Base-by-base conservation (phyloP, 768 basidiomycete species). In the Tricholomella constricta region DNA sequence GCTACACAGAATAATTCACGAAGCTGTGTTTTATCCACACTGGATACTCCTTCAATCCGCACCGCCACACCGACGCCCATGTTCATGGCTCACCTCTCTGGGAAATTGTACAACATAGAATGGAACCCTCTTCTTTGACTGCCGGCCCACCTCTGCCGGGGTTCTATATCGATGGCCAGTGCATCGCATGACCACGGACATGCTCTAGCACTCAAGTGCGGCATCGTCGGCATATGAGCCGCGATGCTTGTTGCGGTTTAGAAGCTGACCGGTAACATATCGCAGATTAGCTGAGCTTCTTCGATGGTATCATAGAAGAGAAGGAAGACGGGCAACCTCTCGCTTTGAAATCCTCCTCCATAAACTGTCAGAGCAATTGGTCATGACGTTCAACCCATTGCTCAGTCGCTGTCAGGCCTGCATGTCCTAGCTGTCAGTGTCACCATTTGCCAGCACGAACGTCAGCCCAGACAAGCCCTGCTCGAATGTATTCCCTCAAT, bases 181-280 rank as follows among this genome's bases (percentile, higher is more conserved):
- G 26, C 25, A 12, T 44, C 43, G 3, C 26, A 44, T 44, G 25
- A 27, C 41, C 43, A 44, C 26, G 43, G 26, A 27, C 29, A 29
- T 31, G 7, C 6, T 9, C 15, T 8, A 6, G 17, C 26, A 19
- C 25, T 19, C 43, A 19, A 27, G 17, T 26, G 29, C 25, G 43
- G 43, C 29, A 26, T 27, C 26, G 26, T 26, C 43, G 26, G 43
- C 43, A 44, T 29, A 10, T 44, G 23, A 10, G 20, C 38, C 19
- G 20, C 20, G 20, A 40, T 22, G 23, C 8, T 26, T 7, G 25
- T 44, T 29, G 25, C 17, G 25, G 48, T 49, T 26, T 7, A 37
- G 25, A 49, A 40, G 48, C 31, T 34, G 26, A 10, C 48, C 48
- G 48, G 48, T 31, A 49, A 49, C 48, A 38, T 49, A 49, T 49